Evolutionary conservation across 371 early-diverging fungal genomes (phyloP).

Genomic region (Synchytrium microbalum): DNA sequence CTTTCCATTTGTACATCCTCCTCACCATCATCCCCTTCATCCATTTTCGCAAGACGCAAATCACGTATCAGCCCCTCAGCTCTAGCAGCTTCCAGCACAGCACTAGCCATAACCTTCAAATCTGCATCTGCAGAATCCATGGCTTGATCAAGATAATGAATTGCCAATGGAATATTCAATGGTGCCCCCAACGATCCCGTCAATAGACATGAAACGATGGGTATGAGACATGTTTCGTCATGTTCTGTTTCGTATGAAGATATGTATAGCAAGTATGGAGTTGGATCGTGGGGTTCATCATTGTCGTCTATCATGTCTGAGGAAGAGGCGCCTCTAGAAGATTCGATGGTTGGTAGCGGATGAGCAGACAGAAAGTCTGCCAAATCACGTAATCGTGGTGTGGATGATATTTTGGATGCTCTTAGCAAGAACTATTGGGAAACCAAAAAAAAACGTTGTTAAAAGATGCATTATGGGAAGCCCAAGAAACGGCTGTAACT

Average conservation of each 20-base stretch:
- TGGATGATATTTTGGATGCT: not conserved
- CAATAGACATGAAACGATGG: not conserved
- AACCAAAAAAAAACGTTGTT: not conserved
- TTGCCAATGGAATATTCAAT: not conserved
- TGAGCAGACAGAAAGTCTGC: not conserved
- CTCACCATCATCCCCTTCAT: not conserved
- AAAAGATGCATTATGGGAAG: too few relatives aligned
- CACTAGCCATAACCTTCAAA: not conserved
- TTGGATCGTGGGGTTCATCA: not conserved
- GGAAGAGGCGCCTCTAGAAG: not conserved
- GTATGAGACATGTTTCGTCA: not conserved
- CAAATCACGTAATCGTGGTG: not conserved
- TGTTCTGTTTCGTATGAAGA: not conserved
- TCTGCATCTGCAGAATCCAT: not conserved
- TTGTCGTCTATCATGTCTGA: not conserved
- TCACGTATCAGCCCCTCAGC: not conserved
- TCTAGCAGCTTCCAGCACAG: not conserved
- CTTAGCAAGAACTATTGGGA: not conserved
- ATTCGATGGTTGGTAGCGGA: not conserved
- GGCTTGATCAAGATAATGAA: not conserved
- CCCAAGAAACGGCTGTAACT: too few relatives aligned
- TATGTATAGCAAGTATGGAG: not conserved
- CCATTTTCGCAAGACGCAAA: not conserved
- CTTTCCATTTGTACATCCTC: not conserved
- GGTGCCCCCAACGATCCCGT: not conserved